Evolutionary conservation across 2,329 filamentous ascomycete species (phyloP), one percentile per base, ranked within the genome.

Genomic region (Aspergillus ruber): DNA sequence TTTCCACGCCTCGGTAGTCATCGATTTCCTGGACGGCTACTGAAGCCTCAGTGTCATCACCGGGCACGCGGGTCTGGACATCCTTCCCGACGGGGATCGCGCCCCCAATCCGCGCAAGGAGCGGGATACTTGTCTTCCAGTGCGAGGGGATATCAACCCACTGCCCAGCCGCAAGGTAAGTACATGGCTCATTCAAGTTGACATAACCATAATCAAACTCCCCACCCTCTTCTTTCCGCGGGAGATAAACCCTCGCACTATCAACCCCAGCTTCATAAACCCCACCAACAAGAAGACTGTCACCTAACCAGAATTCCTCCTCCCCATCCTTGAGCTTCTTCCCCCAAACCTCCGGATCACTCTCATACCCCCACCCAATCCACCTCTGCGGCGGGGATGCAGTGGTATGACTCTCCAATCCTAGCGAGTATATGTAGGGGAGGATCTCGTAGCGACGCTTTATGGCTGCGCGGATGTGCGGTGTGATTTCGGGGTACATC

Each of bases 311-410:
- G 69, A 83, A 88, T 60, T 89, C 84, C 3, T 79, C 78, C 55
- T 88, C 85, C 6, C 84, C 84, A 25, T 78, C 72, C 47, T 78
- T 82, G 3, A 87, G 67, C 0, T 71, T 58, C 42, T 73, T 73
- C 2, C 10, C 12, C 85, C 85, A 88, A 0, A 88, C 80, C 50
- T 81, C 79, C 0, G 80, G 70, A 54, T 88, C 85, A 0, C 67
- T 58, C 59, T 88, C 84, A 56, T 84, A 86, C 21, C 83, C 84
- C 83, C 84, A 88, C 0, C 85, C 85, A 0, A 82, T 81, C 85
- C 85, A 88, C 44, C 84, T 73, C 57, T 87, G 84, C 0, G 84
- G 81, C 1, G 85, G 83, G 0, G 73, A 68, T 0, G 85, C 85
- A 0, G 68, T 74, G 42, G 71, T 65, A 59, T 88, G 84, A 18